Evolutionary conservation across 2,329 filamentous ascomycete genomes (phyloP).

Genomic region (Penicillium italicum): DNA sequence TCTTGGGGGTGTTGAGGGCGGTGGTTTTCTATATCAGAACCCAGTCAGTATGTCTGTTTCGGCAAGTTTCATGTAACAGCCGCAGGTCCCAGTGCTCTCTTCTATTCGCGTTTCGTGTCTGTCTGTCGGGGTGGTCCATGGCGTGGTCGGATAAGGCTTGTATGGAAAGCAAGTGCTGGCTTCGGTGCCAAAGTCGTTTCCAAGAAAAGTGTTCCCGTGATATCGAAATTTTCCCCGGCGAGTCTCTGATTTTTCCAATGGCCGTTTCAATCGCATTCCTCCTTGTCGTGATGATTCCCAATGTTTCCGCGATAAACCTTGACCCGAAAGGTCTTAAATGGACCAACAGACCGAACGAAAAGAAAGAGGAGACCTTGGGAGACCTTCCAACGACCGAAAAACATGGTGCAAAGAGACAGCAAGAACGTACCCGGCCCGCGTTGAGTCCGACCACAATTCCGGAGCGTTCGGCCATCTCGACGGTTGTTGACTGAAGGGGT

Average conservation of each 20-base stretch:
- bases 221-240: slow-evolving; percentile 2
- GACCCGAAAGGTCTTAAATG: slow-evolving; percentile 17
- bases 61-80: neutral
- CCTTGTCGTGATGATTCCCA: neutral
- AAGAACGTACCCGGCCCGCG: slow-evolving; percentile 61
- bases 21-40: slow-evolving; percentile 70
- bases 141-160: slow-evolving; percentile 1
- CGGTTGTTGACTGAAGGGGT: slow-evolving; percentile 36
- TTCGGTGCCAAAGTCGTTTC: slow-evolving; percentile 4
- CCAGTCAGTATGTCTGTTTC: slow-evolving; percentile 40
- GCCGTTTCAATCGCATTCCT: neutral
- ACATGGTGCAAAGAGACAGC: slow-evolving; percentile 12
- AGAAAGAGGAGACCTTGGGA: slow-evolving; percentile 15
- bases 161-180: neutral
- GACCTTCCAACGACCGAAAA: slow-evolving; percentile 10
- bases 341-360: slow-evolving; percentile 17
- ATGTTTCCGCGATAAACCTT: slow-evolving; percentile 2
- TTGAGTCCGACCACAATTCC: slow-evolving; percentile 61
- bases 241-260: neutral
- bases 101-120: neutral
- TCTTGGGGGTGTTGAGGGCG: slow-evolving; percentile 67
- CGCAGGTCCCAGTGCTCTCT: slow-evolving; percentile 8
- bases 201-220: neutral
- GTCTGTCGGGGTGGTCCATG: neutral
- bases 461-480: slow-evolving; percentile 51